Evolutionary conservation across 202 grass and related monocot genomes (phyloP), one percentile per base, ranked within the genome.

Genomic region (Brachypodium distachyon): DNA sequence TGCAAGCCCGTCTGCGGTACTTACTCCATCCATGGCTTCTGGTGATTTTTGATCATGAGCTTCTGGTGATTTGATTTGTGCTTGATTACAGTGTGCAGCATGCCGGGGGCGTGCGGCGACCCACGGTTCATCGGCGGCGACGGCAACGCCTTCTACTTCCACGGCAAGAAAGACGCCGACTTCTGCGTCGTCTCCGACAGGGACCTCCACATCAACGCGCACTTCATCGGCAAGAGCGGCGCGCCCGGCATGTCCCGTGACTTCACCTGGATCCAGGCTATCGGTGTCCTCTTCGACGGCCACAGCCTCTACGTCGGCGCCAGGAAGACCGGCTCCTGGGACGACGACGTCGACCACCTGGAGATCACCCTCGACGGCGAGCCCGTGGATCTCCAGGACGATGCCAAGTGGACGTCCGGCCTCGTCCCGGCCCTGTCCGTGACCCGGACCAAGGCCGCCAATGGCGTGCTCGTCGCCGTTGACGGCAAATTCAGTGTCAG

Each of bases 191-290:
- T 94, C 49, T 86, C 87, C 11, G 85, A 90, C 74, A 25, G 21
- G 0, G 80, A 78, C 72, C 74, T 97, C 26, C 91, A 97, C 76
- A 94, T 97, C 88, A 97, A 97, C 77, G 86, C 80, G 31, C 90
- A 93, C 67, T 93, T 97, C 86, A 91, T 97, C 62, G 94, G 91
- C 67, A 85, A 86, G 51, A 74, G 42, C 46, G 80, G 83, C 28
- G 82, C 64, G 3, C 66, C 50, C 9, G 69, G 78, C 34, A 84
- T 74, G 73, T 55, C 86, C 7, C 89, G 92, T 0, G 88, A 91
- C 66, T 95, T 95, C 83, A 95, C 88, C 1, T 95, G 92, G 92
- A 86, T 95, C 57, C 86, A 95, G 49, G 78, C 88, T 42, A 82
- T 95, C 18, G 88, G 77, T 21, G 67, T 95, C 48, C 60, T 89